phyloP scores from a whole-genome alignment of 345 rosid species.

The Hevea brasiliensis region DNA sequence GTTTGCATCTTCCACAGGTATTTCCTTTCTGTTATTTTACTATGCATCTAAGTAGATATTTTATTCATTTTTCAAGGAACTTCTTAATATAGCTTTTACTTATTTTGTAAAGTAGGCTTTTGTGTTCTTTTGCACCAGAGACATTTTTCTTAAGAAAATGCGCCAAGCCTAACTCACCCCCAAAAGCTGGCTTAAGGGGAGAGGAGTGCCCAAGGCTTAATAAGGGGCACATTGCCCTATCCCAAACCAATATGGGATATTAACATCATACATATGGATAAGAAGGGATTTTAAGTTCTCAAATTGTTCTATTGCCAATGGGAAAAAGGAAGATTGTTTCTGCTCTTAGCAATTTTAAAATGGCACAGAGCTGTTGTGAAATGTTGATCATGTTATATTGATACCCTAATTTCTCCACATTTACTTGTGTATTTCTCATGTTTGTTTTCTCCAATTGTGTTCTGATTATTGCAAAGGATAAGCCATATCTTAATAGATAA shows the following conservation, averaged over 20 bases:
- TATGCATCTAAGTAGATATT: background rate
- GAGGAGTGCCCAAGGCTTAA: too few relatives aligned
- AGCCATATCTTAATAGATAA: background rate
- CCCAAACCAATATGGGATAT: too few relatives aligned
- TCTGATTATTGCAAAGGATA: background rate
- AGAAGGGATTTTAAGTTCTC: background rate
- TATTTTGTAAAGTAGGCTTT: background rate
- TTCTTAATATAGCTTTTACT: background rate
- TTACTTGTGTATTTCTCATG: background rate
- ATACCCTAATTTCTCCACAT: background rate
- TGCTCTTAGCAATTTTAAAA: background rate
- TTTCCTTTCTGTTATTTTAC: constrained; percentile 3
- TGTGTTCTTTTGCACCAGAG: background rate
- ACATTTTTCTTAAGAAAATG: too few relatives aligned
- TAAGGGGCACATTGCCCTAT: too few relatives aligned
- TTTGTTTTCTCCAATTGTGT: background rate
- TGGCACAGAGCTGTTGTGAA: background rate
- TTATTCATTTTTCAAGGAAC: background rate
- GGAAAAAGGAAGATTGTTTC: background rate
- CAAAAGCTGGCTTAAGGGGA: too few relatives aligned
- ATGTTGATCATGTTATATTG: constrained; percentile 4
- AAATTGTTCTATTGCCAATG: background rate
- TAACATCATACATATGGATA: background rate
- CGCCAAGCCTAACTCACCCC: too few relatives aligned
- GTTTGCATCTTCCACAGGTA: constrained; percentile 94